A percentile compares a stretch with the other conserved stretches of the same genome.
Conservation (phyloP, 331 rosid species). For the Acacia concinna region DNA sequence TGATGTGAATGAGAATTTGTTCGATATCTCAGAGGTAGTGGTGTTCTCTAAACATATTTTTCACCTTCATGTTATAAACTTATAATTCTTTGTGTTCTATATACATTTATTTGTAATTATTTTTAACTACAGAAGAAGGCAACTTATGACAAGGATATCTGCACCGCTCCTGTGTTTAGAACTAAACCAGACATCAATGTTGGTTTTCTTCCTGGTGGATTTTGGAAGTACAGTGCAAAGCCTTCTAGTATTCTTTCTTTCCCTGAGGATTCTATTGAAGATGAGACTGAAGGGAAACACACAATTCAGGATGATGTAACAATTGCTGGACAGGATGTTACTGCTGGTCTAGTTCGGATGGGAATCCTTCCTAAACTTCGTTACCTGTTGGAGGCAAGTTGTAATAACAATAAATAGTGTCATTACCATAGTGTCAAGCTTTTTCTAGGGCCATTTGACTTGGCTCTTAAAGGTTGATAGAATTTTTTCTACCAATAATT, state of each 20-base stretch:
- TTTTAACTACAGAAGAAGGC: slow-evolving; percentile 56
- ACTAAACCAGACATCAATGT: slow-evolving; percentile 73
- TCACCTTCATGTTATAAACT: slow-evolving; percentile 7
- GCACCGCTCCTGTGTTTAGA: slow-evolving; percentile 86
- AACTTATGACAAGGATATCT: slow-evolving; percentile 54
- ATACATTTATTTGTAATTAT: slow-evolving; percentile 30
- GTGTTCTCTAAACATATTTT: slow-evolving; percentile 13
- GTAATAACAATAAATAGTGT: background rate
- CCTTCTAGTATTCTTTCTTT: slow-evolving; percentile 69
- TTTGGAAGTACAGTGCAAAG: slow-evolving; percentile 93
- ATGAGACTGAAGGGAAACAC: slow-evolving; percentile 64
- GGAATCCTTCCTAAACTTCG: slow-evolving; percentile 78
- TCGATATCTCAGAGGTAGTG: slow-evolving; percentile 65
- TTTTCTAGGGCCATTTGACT: background rate
- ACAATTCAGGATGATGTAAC: slow-evolving; percentile 93
- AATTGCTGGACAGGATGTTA: slow-evolving; percentile 91
- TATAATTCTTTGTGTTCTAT: slow-evolving; percentile 3
- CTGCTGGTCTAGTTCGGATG: slow-evolving; percentile 92
- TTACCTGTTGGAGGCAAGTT: slow-evolving; percentile 88
- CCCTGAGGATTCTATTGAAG: slow-evolving; percentile 52
- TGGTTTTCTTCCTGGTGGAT: slow-evolving; percentile 92
- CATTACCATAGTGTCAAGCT: background rate
- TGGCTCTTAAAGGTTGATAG: background rate
- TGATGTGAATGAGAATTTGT: slow-evolving; percentile 78
- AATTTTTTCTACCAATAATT: background rate